Evolutionary conservation across 768 basidiomycete species (phyloP).

Genomic region (Wakefieldia striispora): DNA sequence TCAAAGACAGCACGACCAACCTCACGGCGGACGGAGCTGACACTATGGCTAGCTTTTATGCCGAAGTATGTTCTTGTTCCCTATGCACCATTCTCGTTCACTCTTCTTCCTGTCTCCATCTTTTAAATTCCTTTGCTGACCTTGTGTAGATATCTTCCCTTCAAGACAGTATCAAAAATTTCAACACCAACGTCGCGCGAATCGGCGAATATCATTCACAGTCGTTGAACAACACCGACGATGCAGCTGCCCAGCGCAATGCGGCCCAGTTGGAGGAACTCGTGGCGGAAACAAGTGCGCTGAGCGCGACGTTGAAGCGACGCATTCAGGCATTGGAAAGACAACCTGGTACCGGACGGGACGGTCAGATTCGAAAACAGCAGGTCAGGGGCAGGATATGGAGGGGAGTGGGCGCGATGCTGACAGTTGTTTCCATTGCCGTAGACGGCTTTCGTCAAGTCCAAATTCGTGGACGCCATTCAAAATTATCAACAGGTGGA

Average conservation of each 20-base stretch:
- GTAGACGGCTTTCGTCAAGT: conserved; percentile 62
- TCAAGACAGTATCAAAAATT: conserved; percentile 65
- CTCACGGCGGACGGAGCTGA: conserved; percentile 44
- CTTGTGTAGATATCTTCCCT: conserved; percentile 64
- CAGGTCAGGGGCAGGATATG: conserved; percentile 46
- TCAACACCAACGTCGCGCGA: conserved; percentile 65
- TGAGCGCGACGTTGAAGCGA: conserved; percentile 67
- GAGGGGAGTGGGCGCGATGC: background rate
- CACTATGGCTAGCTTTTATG: conserved; percentile 68
- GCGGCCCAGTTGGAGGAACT: conserved; percentile 65
- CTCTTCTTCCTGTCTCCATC: background rate
- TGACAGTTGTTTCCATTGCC: conserved; percentile 12
- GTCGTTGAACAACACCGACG: conserved; percentile 75
- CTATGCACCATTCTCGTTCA: background rate
- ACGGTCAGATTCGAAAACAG: conserved; percentile 73
- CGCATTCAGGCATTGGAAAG: conserved; percentile 71
- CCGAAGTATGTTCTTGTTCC: conserved; percentile 51
- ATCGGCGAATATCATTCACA: conserved; percentile 75
- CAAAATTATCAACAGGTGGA: conserved; percentile 85
- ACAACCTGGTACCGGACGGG: conserved; percentile 59
- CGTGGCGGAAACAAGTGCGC: conserved; percentile 65
- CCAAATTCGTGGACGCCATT: conserved; percentile 81
- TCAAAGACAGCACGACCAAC: conserved; percentile 56
- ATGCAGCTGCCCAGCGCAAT: conserved; percentile 58
- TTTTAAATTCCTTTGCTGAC: background rate